These are phyloP conservation scores for Diplocarpon rosae DNA, from an alignment of 2,329 filamentous ascomycete species.

Conservation along the genomic window DNA sequence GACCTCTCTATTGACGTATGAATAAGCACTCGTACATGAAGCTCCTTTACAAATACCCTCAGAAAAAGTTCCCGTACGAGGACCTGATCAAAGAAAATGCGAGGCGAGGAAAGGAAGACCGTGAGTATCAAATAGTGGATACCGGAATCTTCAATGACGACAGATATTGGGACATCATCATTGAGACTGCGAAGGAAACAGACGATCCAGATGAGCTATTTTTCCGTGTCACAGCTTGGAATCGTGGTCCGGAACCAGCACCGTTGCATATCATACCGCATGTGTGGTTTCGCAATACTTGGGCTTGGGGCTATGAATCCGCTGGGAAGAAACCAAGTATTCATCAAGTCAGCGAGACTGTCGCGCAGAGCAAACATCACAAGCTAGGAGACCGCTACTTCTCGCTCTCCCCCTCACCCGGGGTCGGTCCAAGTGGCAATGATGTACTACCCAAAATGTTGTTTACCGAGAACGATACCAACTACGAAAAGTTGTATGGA, in stretches of 20 bases:
- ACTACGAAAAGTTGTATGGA: slow-evolving; percentile 65
- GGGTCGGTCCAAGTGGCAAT: slow-evolving; percentile 63
- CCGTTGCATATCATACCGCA: slow-evolving; percentile 90
- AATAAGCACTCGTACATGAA: slow-evolving; percentile 94
- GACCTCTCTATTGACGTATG: too few species aligned
- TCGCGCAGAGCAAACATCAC: slow-evolving; percentile 67
- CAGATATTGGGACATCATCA: slow-evolving; percentile 93
- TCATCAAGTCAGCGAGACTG: slow-evolving; percentile 49
- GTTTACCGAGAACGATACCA: slow-evolving; percentile 95
- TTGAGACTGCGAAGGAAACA: slow-evolving; percentile 91
- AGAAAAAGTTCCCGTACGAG: slow-evolving; percentile 84
- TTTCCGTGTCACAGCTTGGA: slow-evolving; percentile 94
- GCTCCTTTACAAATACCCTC: slow-evolving; percentile 94
- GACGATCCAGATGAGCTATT: slow-evolving; percentile 84
- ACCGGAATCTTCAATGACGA: slow-evolving; percentile 82
- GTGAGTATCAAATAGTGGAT: slow-evolving; percentile 86
- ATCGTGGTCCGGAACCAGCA: slow-evolving; percentile 80
- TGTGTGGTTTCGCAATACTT: slow-evolving; percentile 95
- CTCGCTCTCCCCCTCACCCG: slow-evolving; percentile 80
- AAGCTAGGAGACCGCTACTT: slow-evolving; percentile 75
- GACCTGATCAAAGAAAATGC: slow-evolving; percentile 79
- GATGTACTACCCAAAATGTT: slow-evolving; percentile 78
- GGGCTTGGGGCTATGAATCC: slow-evolving; percentile 81
- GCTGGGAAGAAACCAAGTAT: slow-evolving; percentile 73
- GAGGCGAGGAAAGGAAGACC: slow-evolving; percentile 60